Base-by-base conservation (phyloP, 106 monocot species). In the Triglochin maritima region DNA sequence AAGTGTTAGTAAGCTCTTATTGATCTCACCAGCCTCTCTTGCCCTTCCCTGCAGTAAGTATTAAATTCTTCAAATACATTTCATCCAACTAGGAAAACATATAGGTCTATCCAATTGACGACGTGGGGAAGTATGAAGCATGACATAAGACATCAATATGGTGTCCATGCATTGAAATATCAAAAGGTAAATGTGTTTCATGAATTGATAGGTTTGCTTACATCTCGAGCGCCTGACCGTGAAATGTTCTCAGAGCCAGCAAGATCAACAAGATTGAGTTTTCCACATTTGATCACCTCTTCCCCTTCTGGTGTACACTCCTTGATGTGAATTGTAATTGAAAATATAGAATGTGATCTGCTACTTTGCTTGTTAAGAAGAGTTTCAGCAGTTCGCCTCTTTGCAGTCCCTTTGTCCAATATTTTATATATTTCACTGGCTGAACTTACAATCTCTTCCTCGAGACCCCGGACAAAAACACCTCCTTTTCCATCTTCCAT, bases 401-500 rank as follows among this genome's bases (percentile, higher is more conserved):
- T 95, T 56, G 87, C 49, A 53, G 87, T 83, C 3, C 87, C 85
- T 78, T 78, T 85, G 3, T 95, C 94, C 76, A 95, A 71, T 14
- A 90, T 95, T 55, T 74, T 90, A 57, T 95, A 95, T 61, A 95
- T 90, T 59, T 90, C 89, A 63, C 47, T 68, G 17, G 94, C 87
- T 62, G 84, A 75, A 52, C 65, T 70, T n/a, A 95, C 94, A 44
- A 87, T 79, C 79, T 90, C 87, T 77, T 95, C 94, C 70, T 95
- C 90, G 9, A 95, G 68, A 7, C 94, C 94, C 74, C 90, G 81
- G 29, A 95, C 83, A 49, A 90, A 72, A 9, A 95, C 90, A 16
- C 87, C 84, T 15, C 94, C 90, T 70, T 95, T 95, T 11, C 94
- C 94, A 71, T 95, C 94, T 71, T 95, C 94, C 94, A 95, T 90